Evolutionary conservation across 805 yeast genomes (phyloP).

Genomic region (Lipomyces sp.): DNA sequence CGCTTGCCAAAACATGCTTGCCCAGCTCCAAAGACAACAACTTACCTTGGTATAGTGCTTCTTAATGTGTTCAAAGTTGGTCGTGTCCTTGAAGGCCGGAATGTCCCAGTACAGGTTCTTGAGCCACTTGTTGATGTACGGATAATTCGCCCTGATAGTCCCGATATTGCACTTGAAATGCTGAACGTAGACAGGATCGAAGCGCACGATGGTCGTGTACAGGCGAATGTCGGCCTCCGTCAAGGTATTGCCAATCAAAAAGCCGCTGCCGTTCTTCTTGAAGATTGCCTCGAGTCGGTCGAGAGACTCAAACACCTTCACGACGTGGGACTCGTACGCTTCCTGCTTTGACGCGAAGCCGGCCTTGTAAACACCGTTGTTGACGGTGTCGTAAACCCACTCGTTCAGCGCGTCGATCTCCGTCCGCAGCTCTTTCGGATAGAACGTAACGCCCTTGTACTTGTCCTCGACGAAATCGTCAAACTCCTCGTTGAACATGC

Average conservation of each 20-base stretch:
- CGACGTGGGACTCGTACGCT: slow-evolving; percentile 69
- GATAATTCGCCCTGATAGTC: slow-evolving; percentile 75
- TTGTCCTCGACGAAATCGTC: slow-evolving; percentile 45
- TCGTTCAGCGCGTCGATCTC: slow-evolving; percentile 73
- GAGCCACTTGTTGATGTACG: slow-evolving; percentile 75
- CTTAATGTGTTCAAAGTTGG: slow-evolving; percentile 87
- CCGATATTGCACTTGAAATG: slow-evolving; percentile 91
- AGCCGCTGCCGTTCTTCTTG: slow-evolving; percentile 41
- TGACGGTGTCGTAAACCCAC: slow-evolving; percentile 80
- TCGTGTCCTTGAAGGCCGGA: slow-evolving; percentile 71
- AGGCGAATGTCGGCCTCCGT: slow-evolving; percentile 92
- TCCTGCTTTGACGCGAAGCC: slow-evolving; percentile 87
- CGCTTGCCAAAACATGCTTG: neutral
- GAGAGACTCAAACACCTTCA: slow-evolving; percentile 58
- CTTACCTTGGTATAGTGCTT: slow-evolving; percentile 75
- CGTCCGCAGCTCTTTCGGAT: slow-evolving; percentile 53
- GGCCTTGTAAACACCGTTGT: slow-evolving; percentile 89
- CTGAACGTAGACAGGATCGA: slow-evolving; percentile 90
- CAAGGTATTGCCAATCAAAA: slow-evolving; percentile 58
- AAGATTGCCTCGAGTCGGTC: slow-evolving; percentile 68
- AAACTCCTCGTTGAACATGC: slow-evolving; percentile 77
- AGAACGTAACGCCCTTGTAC: slow-evolving; percentile 53
- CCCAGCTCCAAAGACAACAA: neutral
- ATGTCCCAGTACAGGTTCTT: slow-evolving; percentile 77
- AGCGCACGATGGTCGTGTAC: slow-evolving; percentile 81